Conservation (phyloP, 805 yeast genomes). For the Suhomyces kilbournensis region DNA sequence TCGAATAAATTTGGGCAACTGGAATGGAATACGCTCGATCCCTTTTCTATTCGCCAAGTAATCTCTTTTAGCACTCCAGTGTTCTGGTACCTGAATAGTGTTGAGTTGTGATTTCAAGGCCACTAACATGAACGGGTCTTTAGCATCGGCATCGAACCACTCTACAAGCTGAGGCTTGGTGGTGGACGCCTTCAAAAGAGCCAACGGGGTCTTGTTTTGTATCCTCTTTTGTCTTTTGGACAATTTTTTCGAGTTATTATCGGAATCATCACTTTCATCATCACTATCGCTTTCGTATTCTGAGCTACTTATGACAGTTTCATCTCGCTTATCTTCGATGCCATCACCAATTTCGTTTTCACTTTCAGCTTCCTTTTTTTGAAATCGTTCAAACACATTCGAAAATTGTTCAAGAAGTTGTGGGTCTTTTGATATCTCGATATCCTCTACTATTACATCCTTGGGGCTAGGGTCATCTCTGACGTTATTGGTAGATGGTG, state of each 20-base stretch:
- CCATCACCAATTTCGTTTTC: background rate
- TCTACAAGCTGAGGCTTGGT: slow-evolving; percentile 72
- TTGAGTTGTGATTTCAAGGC: slow-evolving; percentile 64
- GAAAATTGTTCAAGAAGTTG: background rate
- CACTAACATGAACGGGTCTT: slow-evolving; percentile 67
- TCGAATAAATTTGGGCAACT: slow-evolving; percentile 70
- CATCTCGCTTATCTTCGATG: background rate
- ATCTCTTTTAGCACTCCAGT: slow-evolving; percentile 81
- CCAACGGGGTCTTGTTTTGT: slow-evolving; percentile 58
- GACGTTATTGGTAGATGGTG: background rate
- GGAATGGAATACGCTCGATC: slow-evolving; percentile 65
- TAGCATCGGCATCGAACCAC: slow-evolving; percentile 84
- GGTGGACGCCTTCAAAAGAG: slow-evolving; percentile 61
- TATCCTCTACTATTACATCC: background rate
- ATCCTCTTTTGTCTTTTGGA: slow-evolving; percentile 53
- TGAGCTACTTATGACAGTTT: background rate
- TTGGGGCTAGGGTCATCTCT: background rate
- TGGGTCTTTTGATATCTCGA: background rate
- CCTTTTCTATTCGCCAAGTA: slow-evolving; percentile 67
- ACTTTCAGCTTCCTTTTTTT: background rate
- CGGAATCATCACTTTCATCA: slow-evolving; percentile 19
- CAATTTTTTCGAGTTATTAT: slow-evolving; percentile 19
- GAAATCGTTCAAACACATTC: background rate
- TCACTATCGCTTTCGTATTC: slow-evolving; percentile 5
- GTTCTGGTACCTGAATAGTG: slow-evolving; percentile 72